Percentiles rank a stretch among this genome's conserved stretches.
These are phyloP conservation scores for Fraxinus velutina DNA, from an alignment of 305 asterid genomes.

Conservation along the genomic window DNA sequence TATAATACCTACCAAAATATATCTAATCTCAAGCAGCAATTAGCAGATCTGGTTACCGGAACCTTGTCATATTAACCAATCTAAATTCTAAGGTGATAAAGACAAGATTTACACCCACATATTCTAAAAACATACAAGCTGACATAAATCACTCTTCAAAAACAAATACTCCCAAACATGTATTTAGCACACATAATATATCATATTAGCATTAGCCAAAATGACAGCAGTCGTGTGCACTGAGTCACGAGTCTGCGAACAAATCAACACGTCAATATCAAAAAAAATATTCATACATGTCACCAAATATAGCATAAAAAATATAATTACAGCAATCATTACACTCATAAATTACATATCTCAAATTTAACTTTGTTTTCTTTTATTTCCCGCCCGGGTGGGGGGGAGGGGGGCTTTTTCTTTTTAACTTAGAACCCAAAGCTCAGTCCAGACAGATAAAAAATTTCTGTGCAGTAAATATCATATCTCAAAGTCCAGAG, in stretches of 20 bases:
- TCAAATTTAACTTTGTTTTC: background rate
- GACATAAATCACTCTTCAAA: background rate
- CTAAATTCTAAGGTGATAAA: background rate
- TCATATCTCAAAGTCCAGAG: background rate
- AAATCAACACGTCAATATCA: background rate
- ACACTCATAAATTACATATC: background rate
- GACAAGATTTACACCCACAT: background rate
- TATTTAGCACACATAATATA: background rate
- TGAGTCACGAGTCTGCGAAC: background rate
- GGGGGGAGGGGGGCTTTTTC: background rate
- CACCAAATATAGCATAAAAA: background rate
- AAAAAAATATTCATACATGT: background rate
- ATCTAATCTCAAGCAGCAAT: constrained; percentile 8
- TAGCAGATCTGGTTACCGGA: background rate
- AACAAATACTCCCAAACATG: background rate
- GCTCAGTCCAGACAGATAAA: background rate
- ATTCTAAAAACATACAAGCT: background rate
- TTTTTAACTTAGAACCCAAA: background rate
- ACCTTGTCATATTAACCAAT: background rate
- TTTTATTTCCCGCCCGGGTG: background rate
- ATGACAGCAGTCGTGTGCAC: constrained; percentile 1
- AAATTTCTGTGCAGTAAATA: background rate
- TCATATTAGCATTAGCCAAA: background rate
- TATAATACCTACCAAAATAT: background rate
- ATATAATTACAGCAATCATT: background rate